Evolutionary conservation across 192 early-diverging fungal species (phyloP), one percentile per base, ranked within the genome.

Genomic region (Umbelopsis ramanniana): DNA sequence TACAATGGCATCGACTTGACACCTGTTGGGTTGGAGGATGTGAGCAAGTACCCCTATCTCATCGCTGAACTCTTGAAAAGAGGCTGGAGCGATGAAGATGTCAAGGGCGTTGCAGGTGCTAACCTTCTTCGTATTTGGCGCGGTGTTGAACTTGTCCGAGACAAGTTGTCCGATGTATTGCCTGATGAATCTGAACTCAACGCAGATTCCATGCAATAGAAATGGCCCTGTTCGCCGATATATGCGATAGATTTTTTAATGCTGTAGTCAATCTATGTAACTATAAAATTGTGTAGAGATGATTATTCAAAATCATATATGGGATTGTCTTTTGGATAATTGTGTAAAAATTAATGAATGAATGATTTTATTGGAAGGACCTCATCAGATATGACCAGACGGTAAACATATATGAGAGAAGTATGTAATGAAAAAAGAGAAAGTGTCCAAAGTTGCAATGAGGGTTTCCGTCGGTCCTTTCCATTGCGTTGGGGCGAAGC

Each of bases 1-100:
- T 91, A 84, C 74, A 87, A 91, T 72, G 90, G 90, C 0, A 86
- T 86, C 26, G 68, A 72, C 14, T 10, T 23, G 0, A 82, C 82
- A 4, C 83, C 88, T 11, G 63, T 55, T 21, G 89, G 88, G 3
- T 63, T 90, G 19, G 89, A 88, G 72, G 90, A 89, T 72, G 87
- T 89, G 7, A 78, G 81, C 35, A 86, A 74, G 74, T 83, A 79
- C 33, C 82, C 82, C 2, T 22, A 69, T 14, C 68, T 83, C 24
- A 66, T 84, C 60, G 78, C 75, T 11, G 82, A 80, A 45, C 52
- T 84, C 7, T 22, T 84, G 5, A 33, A 26, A 15, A 70, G 79
- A 40, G 82, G 82, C 29, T 83, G 78, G 66, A 70, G 70, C 8
- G 78, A 84, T 2, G 48, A 80, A 12, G 82, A 84, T 21, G 66